Percentiles rank a stretch among this genome's conserved stretches.
Conservation (phyloP, 129 eudicot genomes). For the Scalesia atractyloides region DNA sequence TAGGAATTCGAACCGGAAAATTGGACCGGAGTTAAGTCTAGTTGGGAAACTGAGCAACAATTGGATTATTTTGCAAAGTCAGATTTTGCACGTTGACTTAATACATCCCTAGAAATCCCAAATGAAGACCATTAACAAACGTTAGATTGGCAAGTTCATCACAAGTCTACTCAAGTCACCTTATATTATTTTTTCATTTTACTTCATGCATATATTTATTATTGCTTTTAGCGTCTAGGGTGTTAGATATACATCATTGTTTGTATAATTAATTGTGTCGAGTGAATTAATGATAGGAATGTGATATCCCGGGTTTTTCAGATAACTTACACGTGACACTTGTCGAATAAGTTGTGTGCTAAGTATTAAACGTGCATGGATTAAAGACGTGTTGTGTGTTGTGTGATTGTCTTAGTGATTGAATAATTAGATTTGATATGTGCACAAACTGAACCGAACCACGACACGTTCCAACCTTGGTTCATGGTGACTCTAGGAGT, state of each 20-base stretch:
- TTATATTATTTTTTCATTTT: not conserved
- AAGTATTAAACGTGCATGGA: too few relatives aligned
- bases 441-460: too few relatives aligned
- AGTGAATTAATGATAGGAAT: not conserved
- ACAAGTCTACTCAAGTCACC: slow-evolving; percentile 16
- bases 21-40: slow-evolving; percentile 51
- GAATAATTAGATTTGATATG: too few relatives aligned
- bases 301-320: too few relatives aligned
- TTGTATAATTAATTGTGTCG: not conserved
- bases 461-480: too few relatives aligned
- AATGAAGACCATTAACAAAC: slow-evolving; percentile 8
- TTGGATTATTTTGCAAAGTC: slow-evolving; percentile 51
- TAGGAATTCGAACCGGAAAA: slow-evolving; percentile 61
- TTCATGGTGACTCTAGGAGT: too few relatives aligned
- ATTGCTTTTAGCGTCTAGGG: too few relatives aligned
- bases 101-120: slow-evolving; percentile 7
- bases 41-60: slow-evolving; percentile 93
- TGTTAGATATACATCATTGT: too few relatives aligned
- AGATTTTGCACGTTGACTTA: slow-evolving; percentile 69
- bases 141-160: slow-evolving; percentile 26
- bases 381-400: too few relatives aligned
- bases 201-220: not conserved
- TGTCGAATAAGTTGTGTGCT: too few relatives aligned
- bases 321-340: too few relatives aligned
- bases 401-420: too few relatives aligned